These are phyloP conservation scores for Fusarium piperis DNA, from an alignment of 2,329 filamentous ascomycete genomes.

Conservation along the genomic window DNA sequence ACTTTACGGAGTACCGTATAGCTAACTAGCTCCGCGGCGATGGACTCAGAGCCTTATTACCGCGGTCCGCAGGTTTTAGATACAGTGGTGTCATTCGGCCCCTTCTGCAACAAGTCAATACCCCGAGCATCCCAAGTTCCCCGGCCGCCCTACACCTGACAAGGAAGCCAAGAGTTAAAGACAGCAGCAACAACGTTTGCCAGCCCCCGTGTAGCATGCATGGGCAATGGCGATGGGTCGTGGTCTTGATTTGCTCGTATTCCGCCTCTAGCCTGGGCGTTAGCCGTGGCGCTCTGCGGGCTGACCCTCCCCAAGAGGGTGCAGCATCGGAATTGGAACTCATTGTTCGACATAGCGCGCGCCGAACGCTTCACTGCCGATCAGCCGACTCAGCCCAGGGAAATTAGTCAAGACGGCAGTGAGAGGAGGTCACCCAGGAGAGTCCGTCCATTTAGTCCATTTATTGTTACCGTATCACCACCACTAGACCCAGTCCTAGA, in stretches of 20 bases:
- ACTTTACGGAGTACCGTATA: background rate
- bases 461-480: background rate
- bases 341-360: background rate
- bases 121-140: background rate
- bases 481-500: background rate
- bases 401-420: background rate
- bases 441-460: no score
- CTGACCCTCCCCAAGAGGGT: background rate
- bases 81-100: slow-evolving; percentile 2
- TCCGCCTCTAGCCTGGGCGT: background rate
- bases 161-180: background rate
- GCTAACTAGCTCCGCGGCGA: background rate
- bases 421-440: background rate
- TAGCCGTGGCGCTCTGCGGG: background rate
- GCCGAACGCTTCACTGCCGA: background rate
- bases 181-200: background rate
- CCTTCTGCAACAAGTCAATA: background rate
- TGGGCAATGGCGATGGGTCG: background rate
- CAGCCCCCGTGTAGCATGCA: background rate
- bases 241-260: background rate
- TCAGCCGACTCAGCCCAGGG: background rate
- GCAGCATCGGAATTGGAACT: background rate
- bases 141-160: background rate
- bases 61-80: background rate
- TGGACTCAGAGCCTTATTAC: background rate